Evolutionary conservation across 2,329 filamentous ascomycete species (phyloP).

Genomic region (Clarireedia sp.): DNA sequence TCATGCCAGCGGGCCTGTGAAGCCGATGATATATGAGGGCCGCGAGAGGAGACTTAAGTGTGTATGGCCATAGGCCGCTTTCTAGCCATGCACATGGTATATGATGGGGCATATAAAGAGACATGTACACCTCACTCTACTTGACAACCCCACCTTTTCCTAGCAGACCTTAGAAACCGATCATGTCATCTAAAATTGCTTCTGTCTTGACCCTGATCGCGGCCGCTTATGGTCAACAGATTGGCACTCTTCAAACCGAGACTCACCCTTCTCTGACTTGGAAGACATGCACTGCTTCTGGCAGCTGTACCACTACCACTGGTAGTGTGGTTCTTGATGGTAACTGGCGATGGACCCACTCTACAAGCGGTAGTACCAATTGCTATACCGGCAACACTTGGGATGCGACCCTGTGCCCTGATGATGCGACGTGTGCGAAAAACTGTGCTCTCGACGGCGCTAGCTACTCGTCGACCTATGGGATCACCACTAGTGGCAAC

Average conservation of each 20-base stretch:
- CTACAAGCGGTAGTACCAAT: slow-evolving; percentile 30
- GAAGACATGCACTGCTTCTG: slow-evolving; percentile 40
- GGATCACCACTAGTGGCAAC: slow-evolving; percentile 44
- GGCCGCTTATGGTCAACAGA: slow-evolving; percentile 39
- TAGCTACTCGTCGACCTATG: slow-evolving; percentile 44
- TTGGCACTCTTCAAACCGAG: slow-evolving; percentile 38
- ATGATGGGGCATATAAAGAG: not conserved
- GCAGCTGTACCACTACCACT: slow-evolving; percentile 39
- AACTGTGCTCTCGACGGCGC: slow-evolving; percentile 48
- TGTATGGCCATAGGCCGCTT: not conserved
- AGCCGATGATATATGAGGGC: not conserved
- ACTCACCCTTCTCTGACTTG: slow-evolving; percentile 45
- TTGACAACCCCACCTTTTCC: not conserved
- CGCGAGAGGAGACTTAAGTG: not conserved
- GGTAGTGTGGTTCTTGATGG: slow-evolving; percentile 45
- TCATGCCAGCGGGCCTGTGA: slow-evolving; percentile 1
- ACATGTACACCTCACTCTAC: not conserved
- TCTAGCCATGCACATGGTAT: not conserved
- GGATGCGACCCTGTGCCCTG: slow-evolving; percentile 36
- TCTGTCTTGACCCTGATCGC: slow-evolving; percentile 36
- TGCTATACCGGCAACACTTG: slow-evolving; percentile 38
- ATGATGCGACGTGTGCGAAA: slow-evolving; percentile 36
- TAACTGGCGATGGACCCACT: slow-evolving; percentile 53
- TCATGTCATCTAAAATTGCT: slow-evolving; percentile 15
- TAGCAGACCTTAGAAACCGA: not conserved